Evolutionary conservation across 768 basidiomycete genomes (phyloP).

Genomic region (Phaffia australis): DNA sequence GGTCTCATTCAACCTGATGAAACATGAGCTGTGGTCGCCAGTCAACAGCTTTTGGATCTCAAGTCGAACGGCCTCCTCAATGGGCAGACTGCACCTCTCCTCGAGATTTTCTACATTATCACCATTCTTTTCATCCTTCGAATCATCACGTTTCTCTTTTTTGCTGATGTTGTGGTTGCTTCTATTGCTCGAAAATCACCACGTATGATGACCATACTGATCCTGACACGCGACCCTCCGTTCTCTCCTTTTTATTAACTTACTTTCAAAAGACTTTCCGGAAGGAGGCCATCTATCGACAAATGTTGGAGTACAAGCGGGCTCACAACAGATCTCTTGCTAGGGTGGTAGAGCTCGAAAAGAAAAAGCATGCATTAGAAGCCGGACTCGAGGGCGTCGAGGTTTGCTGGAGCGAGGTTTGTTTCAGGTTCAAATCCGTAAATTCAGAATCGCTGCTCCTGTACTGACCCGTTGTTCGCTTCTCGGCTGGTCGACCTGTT

Average conservation of each 20-base stretch:
- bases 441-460: background rate
- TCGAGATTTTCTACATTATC: background rate
- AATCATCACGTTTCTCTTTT: background rate
- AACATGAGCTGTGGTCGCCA: too few species aligned
- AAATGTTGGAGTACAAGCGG: constrained; percentile 71
- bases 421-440: constrained; percentile 24
- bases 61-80: background rate
- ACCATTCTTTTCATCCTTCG: background rate
- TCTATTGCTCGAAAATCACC: background rate
- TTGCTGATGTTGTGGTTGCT: background rate
- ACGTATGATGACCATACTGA: background rate
- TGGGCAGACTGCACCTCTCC: background rate
- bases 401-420: constrained; percentile 69
- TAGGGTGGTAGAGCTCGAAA: constrained; percentile 56
- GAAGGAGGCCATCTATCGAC: constrained; percentile 73
- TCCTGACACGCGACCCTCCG: background rate
- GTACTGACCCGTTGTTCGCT: background rate
- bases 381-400: constrained; percentile 62
- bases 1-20: too few species aligned
- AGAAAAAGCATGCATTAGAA: constrained; percentile 55
- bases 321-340: constrained; percentile 56
- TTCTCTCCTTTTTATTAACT: background rate
- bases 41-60: too few species aligned
- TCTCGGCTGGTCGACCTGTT: constrained; percentile 3
- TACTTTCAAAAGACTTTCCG: constrained; percentile 53